Evolutionary conservation across 805 yeast genomes (phyloP).

Genomic region (Tetrapisispora fleetii): DNA sequence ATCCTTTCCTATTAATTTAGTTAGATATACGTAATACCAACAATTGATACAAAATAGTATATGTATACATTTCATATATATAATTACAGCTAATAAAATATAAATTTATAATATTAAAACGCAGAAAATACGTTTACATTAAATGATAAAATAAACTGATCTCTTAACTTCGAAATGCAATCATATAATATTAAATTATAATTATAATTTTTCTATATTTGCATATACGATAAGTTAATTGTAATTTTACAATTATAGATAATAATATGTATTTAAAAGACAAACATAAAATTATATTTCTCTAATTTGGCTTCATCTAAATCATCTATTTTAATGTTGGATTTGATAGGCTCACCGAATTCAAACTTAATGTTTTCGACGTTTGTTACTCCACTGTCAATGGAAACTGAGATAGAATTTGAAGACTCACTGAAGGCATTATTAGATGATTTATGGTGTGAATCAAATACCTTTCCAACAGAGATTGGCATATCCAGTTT

Average conservation of each 20-base stretch:
- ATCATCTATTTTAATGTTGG: constrained; percentile 7
- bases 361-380: constrained; percentile 5
- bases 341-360: constrained; percentile 15
- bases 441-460: neutral
- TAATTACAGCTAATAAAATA: neutral
- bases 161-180: too few relatives aligned
- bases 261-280: constrained; percentile 9
- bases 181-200: neutral
- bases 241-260: neutral
- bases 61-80: neutral
- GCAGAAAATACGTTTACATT: too few relatives aligned
- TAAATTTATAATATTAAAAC: neutral
- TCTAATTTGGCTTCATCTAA: constrained; percentile 17
- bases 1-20: neutral
- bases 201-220: neutral
- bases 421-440: neutral
- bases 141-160: too few relatives aligned
- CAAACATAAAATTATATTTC: constrained; percentile 13
- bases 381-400: neutral
- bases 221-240: neutral
- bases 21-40: neutral
- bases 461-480: neutral
- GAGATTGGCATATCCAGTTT: neutral
- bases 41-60: too few relatives aligned
- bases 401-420: neutral